Evolutionary conservation across 257 asterid genomes (phyloP), one percentile per base, ranked within the genome.

Genomic region (Fraxinus pennsylvanica): DNA sequence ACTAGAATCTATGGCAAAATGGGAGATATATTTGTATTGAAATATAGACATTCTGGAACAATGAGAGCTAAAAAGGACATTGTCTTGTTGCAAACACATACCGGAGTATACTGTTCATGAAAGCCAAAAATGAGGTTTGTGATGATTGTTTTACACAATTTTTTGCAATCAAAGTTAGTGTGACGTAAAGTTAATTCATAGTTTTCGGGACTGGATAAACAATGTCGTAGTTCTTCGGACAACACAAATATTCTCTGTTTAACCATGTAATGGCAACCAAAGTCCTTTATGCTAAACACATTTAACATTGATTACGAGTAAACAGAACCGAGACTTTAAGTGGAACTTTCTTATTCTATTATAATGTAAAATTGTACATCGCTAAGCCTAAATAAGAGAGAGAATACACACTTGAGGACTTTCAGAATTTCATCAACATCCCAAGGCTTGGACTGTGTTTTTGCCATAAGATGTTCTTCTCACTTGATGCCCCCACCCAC

Each of bases 51-150:
- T n/a, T 82, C 10, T 59, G 74, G 57, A 30, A 19, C 45, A 43
- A n/a, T 68, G 75, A 68, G 39, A 71, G 27, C 57, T 76, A 63
- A 17, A 14, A 72, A 52, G 63, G 68, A 75, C 66, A 43, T 19
- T 71, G 50, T 61, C 63, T 65, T 50, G 21, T 38, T 45, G 65
- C 69, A 9, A 45, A 72, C 35, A 63, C 63, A 25, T 38, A 22
- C 66, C 29, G 19, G 21, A 68, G 61, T 30, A 1, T 75, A 7
- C n/a, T 45, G 32, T 25, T 75, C 39, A 30, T 68, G 33, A 57
- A 25, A 68, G 73, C 15, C 36, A 50, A 61, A 14, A 59, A 70
- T 30, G 59, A n/a, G 67, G 33, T 78, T 30, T 70, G 50, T 21
- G 59, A 25, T 35, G 36, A 63, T 76, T 61, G 6, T 38, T 15